These are phyloP conservation scores for Lagenidium giganteum DNA, from an alignment of 352 stramenopile genomes.

Conservation along the genomic window DNA sequence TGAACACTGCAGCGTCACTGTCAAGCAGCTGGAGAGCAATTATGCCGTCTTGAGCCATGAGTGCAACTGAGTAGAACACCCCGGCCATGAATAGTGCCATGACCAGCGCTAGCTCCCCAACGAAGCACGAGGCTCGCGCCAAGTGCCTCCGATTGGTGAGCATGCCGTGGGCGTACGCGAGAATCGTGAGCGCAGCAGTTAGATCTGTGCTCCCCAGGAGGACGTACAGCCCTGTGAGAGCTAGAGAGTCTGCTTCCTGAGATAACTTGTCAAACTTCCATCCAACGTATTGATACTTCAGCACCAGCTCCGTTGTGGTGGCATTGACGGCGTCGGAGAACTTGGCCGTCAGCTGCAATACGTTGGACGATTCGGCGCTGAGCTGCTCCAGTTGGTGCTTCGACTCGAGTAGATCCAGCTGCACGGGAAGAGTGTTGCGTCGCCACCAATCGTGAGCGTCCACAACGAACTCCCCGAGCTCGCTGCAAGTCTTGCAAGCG, in stretches of 20 bases:
- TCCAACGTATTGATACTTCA: slow-evolving; percentile 8
- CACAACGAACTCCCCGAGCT: slow-evolving; percentile 24
- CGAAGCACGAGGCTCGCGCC: slow-evolving; percentile 30
- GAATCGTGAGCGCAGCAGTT: slow-evolving; percentile 20
- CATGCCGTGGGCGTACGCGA: slow-evolving; percentile 28
- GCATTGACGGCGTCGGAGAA: slow-evolving; percentile 30
- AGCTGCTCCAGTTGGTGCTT: slow-evolving; percentile 41
- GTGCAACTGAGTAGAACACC: slow-evolving; percentile 37
- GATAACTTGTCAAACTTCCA: slow-evolving; percentile 19
- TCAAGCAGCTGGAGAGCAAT: slow-evolving; percentile 30
- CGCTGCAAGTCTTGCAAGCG: slow-evolving; percentile 48
- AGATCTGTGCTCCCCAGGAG: slow-evolving; percentile 27
- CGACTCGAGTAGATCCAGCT: slow-evolving; percentile 47
- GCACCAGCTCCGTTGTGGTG: slow-evolving; percentile 17
- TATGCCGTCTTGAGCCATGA: slow-evolving; percentile 51
- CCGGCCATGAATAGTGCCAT: slow-evolving; percentile 38
- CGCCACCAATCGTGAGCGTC: slow-evolving; percentile 33
- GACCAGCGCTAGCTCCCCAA: slow-evolving; percentile 35
- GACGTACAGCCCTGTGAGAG: slow-evolving; percentile 22
- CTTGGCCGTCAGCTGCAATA: slow-evolving; percentile 13
- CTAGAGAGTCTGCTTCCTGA: slow-evolving; percentile 22
- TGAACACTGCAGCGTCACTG: slow-evolving; percentile 25
- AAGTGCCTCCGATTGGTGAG: slow-evolving; percentile 30
- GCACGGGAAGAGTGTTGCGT: slow-evolving; percentile 34
- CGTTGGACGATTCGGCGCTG: too few species aligned